Base-by-base conservation (phyloP, 164 flowering plant species). In the Tetrastigma voinierianum region DNA sequence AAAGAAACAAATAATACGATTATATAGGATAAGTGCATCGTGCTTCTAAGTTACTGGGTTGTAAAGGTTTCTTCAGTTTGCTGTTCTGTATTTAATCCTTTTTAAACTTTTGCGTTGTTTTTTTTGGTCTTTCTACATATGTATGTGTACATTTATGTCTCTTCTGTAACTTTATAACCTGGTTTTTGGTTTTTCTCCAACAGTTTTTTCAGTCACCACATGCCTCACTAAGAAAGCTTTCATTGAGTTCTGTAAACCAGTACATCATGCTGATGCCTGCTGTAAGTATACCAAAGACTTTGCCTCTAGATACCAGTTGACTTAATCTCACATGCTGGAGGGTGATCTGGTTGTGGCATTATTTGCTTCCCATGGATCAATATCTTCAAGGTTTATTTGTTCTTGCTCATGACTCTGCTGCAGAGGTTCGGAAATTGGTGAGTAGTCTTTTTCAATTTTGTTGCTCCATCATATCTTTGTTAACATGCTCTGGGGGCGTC, bases 191-290 rank as follows among this genome's bases (percentile, higher is more conserved):
- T 46, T 63, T 67, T 23, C 20, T 2, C 5, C 67, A 48, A 68
- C 97, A 96, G 99, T 81, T 96, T 75, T 93, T 96, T 78, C 90
- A 87, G 72, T 96, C 99, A 13, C 92, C 97, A 14, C 92, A 93
- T 80, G 66, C 88, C 51, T 76, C 90, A 23, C 80, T 96, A 15
- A 82, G 98, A 76, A 96, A 93, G 84, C 96, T 90, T 61, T 83
- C 99, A 16, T 70, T 96, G 86, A 85, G 82, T 62, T 90, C 92
- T 63, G 87, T 96, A 23, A 93, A 96, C 72, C 96, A 96, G 66
- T 96, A 81, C 77, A 88, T 96, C 65, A 90, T 96, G 90, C 64
- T 86, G 76, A 91, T 91, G 96, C 99, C 98, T n/a, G 48, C 84
- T 32, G 99, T 93, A 80, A 86, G 97, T 79, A 49, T 48, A 12